phyloP scores from a whole-genome alignment of 331 rosid species.

The Quercus lobata region DNA sequence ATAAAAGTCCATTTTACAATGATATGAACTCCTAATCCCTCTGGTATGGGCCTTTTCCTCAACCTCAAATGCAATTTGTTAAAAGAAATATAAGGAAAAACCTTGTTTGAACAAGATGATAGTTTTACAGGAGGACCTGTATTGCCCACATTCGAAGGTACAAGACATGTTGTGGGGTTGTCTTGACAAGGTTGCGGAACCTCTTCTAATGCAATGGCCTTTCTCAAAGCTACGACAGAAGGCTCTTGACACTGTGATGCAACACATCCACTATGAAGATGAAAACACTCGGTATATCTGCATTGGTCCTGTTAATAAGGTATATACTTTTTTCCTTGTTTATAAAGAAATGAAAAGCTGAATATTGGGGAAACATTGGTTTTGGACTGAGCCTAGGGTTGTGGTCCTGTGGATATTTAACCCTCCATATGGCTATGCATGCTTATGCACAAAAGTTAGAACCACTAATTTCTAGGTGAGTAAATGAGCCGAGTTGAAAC shows the following conservation, averaged over 20 bases:
- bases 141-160: conserved; percentile 32
- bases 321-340: neutral
- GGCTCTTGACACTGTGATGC: conserved; percentile 51
- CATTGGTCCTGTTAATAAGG: conserved; percentile 71
- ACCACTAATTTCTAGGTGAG: too few species aligned
- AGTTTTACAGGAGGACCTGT: conserved; percentile 55
- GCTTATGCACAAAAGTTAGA: neutral
- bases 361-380: neutral
- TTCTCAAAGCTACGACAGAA: conserved; percentile 50
- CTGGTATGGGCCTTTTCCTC: neutral
- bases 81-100: neutral
- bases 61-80: neutral
- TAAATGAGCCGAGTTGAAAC: too few species aligned
- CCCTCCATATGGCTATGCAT: neutral
- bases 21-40: too few species aligned
- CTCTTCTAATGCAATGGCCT: conserved; percentile 58
- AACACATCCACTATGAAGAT: conserved; percentile 72
- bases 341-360: neutral
- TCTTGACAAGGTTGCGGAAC: conserved; percentile 52
- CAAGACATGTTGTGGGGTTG: conserved; percentile 58
- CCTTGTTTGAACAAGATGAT: neutral
- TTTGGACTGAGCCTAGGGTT: neutral
- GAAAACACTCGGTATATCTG: conserved; percentile 56
- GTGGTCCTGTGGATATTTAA: neutral
- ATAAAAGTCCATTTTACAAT: too few species aligned